A percentile compares a stretch with the other conserved stretches of the same genome.
Evolutionary conservation across 805 yeast species (phyloP).

Genomic region (Wickerhamiella azyma): DNA sequence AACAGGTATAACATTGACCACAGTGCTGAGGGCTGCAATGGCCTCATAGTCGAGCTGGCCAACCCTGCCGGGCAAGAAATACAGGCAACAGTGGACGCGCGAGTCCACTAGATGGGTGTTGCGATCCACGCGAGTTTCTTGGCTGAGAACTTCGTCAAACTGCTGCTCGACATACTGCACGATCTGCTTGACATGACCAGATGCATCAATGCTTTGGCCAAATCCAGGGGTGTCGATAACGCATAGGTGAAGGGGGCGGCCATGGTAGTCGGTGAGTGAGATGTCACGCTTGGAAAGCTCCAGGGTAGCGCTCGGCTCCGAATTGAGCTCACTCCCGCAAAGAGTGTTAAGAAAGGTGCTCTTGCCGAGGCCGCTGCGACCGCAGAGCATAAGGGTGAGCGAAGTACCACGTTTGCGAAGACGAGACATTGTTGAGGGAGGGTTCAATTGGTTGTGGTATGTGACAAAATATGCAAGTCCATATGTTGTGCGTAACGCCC

Average conservation of each 20-base stretch:
- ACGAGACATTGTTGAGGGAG: not conserved
- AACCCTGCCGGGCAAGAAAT: conserved; percentile 49
- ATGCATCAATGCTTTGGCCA: conserved; percentile 60
- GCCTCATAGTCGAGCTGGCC: conserved; percentile 61
- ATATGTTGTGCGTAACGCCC: no score
- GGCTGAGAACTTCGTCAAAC: conserved; percentile 58
- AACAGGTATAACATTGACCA: conserved; percentile 75
- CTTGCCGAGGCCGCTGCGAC: conserved; percentile 64
- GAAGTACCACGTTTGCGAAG: conserved; percentile 25
- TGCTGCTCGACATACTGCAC: conserved; percentile 50
- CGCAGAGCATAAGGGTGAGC: conserved; percentile 54
- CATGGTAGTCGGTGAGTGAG: conserved; percentile 44
- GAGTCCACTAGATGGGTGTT: conserved; percentile 65
- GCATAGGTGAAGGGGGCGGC: conserved; percentile 39
- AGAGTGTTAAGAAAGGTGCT: conserved; percentile 60
- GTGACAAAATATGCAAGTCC: not conserved
- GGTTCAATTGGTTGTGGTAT: no score
- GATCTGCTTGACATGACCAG: conserved; percentile 32
- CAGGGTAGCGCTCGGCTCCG: not conserved
- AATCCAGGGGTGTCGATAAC: conserved; percentile 64
- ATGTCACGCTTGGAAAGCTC: conserved; percentile 6
- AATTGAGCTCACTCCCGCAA: conserved; percentile 29
- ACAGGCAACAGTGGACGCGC: conserved; percentile 70
- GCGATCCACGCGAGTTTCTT: conserved; percentile 76
- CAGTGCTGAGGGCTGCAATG: conserved; percentile 52